Evolutionary conservation across 2,329 filamentous ascomycete species (phyloP), one percentile per base, ranked within the genome.

Genomic region (Ilyonectria robusta): DNA sequence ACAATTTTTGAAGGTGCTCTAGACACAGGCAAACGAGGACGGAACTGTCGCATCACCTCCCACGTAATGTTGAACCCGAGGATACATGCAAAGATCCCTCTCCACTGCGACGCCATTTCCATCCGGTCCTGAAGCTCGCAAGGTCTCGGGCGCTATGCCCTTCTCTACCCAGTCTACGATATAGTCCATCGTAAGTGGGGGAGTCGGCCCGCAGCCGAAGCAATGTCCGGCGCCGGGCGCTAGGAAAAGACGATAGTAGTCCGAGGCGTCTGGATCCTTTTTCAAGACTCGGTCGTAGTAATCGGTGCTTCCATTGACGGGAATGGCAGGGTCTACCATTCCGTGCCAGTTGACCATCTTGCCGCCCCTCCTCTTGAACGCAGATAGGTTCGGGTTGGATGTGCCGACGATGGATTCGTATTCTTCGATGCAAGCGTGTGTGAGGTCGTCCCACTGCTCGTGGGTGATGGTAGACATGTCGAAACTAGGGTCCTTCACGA

Each of bases 321-420:
- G 57, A 23, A 66, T 62, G 6, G 37, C 19, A 5, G 50, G 17
- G 19, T 66, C 63, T 5, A 33, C 57, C 44, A 56, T 21, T 2
- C 83, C 82, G 66, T 84, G 83, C 72, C 79, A 84, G 47, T 81
- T 75, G 17, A 84, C 21, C 2, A 84, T 51, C 70, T 84, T 84
- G 37, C 80, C 80, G 11, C 83, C 83, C 2, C 70, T 70, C 8
- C 68, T 67, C 21, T 69, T 72, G 65, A 79, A 81, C 1, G 68
- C 67, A 0, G 70, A 54, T 1, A 81, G 64, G 21, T 76, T 76
- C 44, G 77, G 69, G 37, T 79, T 72, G 15, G 70, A 68, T 2
- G 78, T 76, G 37, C 72, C 72, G 19, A 66, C 50, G 11, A 65
- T 10, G 15, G 64, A 58, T 8, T 10, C 33, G 50, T 64, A 67